A percentile compares a stretch with the other conserved stretches of the same genome.
Conservation (phyloP, 2,329 filamentous ascomycete genomes). For the Alternaria tenuissima region DNA sequence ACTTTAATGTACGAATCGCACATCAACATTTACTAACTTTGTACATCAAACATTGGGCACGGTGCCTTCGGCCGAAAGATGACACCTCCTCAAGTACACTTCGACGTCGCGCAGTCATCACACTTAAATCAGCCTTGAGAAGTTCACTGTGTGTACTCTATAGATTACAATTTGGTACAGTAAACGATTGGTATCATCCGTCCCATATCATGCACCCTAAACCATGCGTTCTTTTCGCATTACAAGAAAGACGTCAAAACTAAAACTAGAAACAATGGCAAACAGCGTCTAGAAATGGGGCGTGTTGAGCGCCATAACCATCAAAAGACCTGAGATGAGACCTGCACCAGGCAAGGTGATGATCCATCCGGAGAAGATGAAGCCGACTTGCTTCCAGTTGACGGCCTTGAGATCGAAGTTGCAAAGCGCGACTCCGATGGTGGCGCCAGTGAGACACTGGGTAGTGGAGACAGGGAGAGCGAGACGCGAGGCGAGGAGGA, state of each 20-base stretch:
- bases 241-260: background rate
- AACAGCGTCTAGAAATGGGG: constrained; percentile 44
- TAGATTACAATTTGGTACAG: background rate
- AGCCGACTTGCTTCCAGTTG: constrained; percentile 54
- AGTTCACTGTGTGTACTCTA: background rate
- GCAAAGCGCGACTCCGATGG: constrained; percentile 40
- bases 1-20: too few relatives aligned
- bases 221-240: background rate
- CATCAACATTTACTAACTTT: too few relatives aligned
- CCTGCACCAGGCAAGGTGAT: constrained; percentile 54
- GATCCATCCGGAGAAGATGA: constrained; percentile 56
- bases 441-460: constrained; percentile 58
- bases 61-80: background rate
- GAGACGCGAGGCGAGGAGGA: constrained; percentile 69
- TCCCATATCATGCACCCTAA: background rate
- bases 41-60: too few relatives aligned
- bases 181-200: constrained; percentile 12
- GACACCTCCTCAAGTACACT: background rate
- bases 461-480: constrained; percentile 71
- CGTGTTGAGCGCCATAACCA: constrained; percentile 54
- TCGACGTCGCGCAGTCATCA: background rate
- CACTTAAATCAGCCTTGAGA: background rate
- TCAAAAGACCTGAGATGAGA: constrained; percentile 51
- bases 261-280: background rate
- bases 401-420: constrained; percentile 50